Evolutionary conservation across 805 yeast genomes (phyloP).

Genomic region (Lachancea nothofagi): DNA sequence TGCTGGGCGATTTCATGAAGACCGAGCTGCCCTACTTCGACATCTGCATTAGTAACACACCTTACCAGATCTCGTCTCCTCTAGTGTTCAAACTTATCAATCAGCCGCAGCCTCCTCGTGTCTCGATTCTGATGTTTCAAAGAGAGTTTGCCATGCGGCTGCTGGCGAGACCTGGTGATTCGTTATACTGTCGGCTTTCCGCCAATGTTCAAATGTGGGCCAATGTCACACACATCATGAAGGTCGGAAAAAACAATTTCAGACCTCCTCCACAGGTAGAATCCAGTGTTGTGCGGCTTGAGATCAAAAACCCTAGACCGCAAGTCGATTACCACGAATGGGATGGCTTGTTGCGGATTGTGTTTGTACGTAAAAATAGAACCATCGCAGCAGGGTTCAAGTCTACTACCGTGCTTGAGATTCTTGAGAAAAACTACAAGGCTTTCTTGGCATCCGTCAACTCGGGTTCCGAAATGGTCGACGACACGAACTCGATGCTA

Average conservation of each 20-base stretch:
- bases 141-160: slow-evolving; percentile 92
- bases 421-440: slow-evolving; percentile 83
- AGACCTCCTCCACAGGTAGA: slow-evolving; percentile 99
- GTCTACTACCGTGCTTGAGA: slow-evolving; percentile 68
- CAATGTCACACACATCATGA: slow-evolving; percentile 96
- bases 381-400: slow-evolving; percentile 91
- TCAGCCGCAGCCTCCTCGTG: slow-evolving; percentile 91
- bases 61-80: slow-evolving; percentile 96
- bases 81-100: slow-evolving; percentile 86
- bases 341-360: slow-evolving; percentile 91
- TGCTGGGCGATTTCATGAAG: slow-evolving; percentile 94
- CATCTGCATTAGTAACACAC: slow-evolving; percentile 94
- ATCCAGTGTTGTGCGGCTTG: slow-evolving; percentile 90
- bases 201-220: slow-evolving; percentile 99
- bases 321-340: slow-evolving; percentile 89
- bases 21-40: slow-evolving; percentile 92
- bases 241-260: slow-evolving; percentile 93
- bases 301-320: slow-evolving; percentile 91
- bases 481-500: slow-evolving; percentile 37
- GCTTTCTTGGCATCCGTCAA: slow-evolving; percentile 57
- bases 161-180: slow-evolving; percentile 94
- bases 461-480: slow-evolving; percentile 36
- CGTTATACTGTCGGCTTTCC: slow-evolving; percentile 83
- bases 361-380: slow-evolving; percentile 89
- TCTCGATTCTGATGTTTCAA: slow-evolving; percentile 94